Evolutionary conservation across 192 early-diverging fungal species (phyloP).

Genomic region (Jimgerdemannia lactiflua): DNA sequence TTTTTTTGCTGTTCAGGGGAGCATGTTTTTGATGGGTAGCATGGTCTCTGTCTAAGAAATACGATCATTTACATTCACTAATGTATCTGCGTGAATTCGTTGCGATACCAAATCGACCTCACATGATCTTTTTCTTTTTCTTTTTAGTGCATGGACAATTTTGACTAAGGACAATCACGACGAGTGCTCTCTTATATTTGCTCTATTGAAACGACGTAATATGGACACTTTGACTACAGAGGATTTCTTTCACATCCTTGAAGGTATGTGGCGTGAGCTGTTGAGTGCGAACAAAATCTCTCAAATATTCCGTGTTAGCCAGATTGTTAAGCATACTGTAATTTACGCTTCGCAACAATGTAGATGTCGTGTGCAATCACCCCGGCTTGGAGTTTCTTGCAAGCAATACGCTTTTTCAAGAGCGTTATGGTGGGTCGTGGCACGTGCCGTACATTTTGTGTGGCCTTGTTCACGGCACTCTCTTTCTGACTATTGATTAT

Average conservation of each 20-base stretch:
- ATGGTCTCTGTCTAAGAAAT: constrained; percentile 24
- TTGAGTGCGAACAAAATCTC: background rate
- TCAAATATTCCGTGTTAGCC: background rate
- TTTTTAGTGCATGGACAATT: constrained; percentile 37
- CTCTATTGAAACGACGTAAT: constrained; percentile 48
- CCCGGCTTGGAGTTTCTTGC: constrained; percentile 85
- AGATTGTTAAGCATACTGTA: background rate
- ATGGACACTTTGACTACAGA: constrained; percentile 49
- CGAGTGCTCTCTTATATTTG: constrained; percentile 52
- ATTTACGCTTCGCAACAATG: background rate
- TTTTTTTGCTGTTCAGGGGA: constrained; percentile 19
- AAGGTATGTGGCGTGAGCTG: constrained; percentile 35
- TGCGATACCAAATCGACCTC: no score
- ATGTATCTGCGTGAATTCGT: no score
- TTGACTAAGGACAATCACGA: constrained; percentile 41
- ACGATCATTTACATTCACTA: no score
- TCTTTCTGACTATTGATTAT: constrained; percentile 1
- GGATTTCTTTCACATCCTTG: constrained; percentile 67
- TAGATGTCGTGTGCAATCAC: constrained; percentile 80
- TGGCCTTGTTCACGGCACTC: background rate
- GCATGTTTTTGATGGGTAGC: constrained; percentile 3
- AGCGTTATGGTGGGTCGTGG: constrained; percentile 66
- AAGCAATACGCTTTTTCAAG: constrained; percentile 77
- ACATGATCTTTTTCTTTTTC: constrained; percentile 6
- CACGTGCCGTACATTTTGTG: background rate